These are phyloP conservation scores for Xylaria hypoxylon DNA, from an alignment of 2,329 filamentous ascomycete genomes.

Conservation along the genomic window DNA sequence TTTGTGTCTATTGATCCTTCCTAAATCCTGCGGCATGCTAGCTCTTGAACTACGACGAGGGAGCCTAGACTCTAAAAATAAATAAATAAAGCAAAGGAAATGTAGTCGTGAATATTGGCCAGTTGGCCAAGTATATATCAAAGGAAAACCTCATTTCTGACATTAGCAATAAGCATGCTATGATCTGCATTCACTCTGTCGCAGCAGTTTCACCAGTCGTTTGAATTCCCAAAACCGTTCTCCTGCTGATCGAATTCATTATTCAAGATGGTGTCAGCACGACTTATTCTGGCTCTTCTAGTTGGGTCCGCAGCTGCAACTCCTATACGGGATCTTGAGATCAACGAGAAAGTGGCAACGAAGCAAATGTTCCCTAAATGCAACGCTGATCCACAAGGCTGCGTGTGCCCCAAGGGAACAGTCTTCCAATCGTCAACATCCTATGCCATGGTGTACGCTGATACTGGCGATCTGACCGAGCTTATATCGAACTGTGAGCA, in stretches of 20 bases:
- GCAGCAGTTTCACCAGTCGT: background rate
- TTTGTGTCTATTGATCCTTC: too few relatives aligned
- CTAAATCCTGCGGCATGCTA: too few relatives aligned
- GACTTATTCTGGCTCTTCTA: conserved; percentile 3
- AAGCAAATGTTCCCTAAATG: conserved; percentile 1
- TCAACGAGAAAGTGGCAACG: too few relatives aligned
- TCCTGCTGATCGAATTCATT: background rate
- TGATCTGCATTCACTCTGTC: conserved; percentile 3
- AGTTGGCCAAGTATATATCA: conserved; percentile 6
- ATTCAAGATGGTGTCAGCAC: conserved; percentile 15
- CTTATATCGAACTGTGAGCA: conserved; percentile 15
- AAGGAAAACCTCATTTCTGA: background rate
- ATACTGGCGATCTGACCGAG: conserved; percentile 17
- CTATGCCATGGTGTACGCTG: conserved; percentile 9
- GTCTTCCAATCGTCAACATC: conserved; percentile 12
- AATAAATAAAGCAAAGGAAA: too few relatives aligned
- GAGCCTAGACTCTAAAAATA: too few relatives aligned
- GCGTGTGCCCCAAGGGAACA: conserved; percentile 9
- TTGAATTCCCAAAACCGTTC: background rate
- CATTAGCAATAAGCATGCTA: conserved; percentile 1
- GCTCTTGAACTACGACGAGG: too few relatives aligned
- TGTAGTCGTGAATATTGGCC: background rate
- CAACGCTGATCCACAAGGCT: background rate
- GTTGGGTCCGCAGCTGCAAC: conserved; percentile 3
- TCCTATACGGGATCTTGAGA: too few relatives aligned